Percentiles rank a stretch among this genome's conserved stretches.
phyloP scores from a whole-genome alignment of 257 asterid genomes.

The Solanum bulbocastanum region DNA sequence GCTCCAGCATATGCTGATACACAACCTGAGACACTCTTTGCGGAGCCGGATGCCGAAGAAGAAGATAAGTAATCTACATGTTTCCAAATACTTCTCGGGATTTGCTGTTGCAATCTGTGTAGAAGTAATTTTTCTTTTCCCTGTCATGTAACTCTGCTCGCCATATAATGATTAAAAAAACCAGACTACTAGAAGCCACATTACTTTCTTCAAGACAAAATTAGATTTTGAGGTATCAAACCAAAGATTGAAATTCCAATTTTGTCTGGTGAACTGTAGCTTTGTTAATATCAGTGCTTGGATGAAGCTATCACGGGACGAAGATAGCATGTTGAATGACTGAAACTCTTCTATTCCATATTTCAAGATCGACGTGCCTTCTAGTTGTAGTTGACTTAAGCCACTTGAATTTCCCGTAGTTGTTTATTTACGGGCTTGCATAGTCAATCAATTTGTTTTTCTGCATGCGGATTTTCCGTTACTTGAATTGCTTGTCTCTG shows the following conservation, averaged over 20 bases:
- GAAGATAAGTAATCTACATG: conserved; percentile 44
- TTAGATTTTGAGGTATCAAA: neutral
- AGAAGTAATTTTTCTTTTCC: neutral
- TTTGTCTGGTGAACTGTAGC: neutral
- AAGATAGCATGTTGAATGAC: neutral
- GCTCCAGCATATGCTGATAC: conserved; percentile 91
- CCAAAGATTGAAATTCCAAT: neutral
- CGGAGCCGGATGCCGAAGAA: conserved; percentile 78
- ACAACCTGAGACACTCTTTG: conserved; percentile 75
- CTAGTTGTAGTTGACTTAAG: neutral
- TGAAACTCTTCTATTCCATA: neutral
- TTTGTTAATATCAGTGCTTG: neutral
- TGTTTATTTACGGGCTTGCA: neutral
- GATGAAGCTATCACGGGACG: neutral
- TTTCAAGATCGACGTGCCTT: neutral
- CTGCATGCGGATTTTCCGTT: neutral
- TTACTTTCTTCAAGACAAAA: neutral
- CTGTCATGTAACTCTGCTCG: neutral
- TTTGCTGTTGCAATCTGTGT: neutral
- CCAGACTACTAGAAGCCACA: neutral
- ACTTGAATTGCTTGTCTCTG: neutral
- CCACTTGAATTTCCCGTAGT: neutral
- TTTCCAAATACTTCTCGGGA: neutral
- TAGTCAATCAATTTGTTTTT: neutral
- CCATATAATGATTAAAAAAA: neutral